These are phyloP conservation scores for Mycena capillaripes DNA, from an alignment of 768 basidiomycete species.

Conservation along the genomic window DNA sequence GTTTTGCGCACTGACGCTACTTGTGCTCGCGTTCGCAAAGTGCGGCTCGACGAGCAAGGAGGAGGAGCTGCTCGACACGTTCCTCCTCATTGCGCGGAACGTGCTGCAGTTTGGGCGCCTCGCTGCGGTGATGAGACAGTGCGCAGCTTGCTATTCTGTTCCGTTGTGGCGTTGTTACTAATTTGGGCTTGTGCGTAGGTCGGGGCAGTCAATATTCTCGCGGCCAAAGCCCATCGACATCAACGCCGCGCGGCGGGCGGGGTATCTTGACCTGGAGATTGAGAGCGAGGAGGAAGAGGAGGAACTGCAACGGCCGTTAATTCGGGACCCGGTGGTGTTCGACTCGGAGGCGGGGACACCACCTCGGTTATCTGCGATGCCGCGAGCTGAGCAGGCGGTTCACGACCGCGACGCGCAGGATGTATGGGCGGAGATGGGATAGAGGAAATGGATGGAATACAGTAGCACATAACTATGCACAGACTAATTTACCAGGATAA, in stretches of 20 bases:
- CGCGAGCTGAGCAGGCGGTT: constrained; percentile 67
- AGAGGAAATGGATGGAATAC: neutral
- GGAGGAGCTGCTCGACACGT: constrained; percentile 94
- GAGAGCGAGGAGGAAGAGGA: constrained; percentile 71
- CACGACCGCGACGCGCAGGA: constrained; percentile 75
- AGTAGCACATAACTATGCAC: neutral
- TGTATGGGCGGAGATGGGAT: constrained; percentile 79
- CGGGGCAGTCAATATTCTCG: constrained; percentile 91
- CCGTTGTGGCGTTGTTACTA: neutral
- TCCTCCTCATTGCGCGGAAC: constrained; percentile 93
- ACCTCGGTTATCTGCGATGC: constrained; percentile 66
- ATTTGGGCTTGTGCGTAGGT: constrained; percentile 58
- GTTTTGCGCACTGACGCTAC: constrained; percentile 91
- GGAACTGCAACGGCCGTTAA: constrained; percentile 71
- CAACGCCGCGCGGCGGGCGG: constrained; percentile 74
- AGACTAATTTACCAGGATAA: neutral
- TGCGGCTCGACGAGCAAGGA: constrained; percentile 88
- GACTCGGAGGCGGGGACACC: constrained; percentile 66
- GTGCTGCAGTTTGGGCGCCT: constrained; percentile 93
- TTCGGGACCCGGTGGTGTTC: constrained; percentile 73
- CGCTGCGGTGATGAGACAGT: constrained; percentile 96
- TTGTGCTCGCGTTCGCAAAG: constrained; percentile 90
- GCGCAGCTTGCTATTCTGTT: constrained; percentile 48
- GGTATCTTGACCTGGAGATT: constrained; percentile 81
- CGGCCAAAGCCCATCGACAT: constrained; percentile 90